A percentile compares a stretch with the other conserved stretches of the same genome.
Evolutionary conservation across 2,329 filamentous ascomycete species (phyloP).

Genomic region (Mollisiaceae sp.): DNA sequence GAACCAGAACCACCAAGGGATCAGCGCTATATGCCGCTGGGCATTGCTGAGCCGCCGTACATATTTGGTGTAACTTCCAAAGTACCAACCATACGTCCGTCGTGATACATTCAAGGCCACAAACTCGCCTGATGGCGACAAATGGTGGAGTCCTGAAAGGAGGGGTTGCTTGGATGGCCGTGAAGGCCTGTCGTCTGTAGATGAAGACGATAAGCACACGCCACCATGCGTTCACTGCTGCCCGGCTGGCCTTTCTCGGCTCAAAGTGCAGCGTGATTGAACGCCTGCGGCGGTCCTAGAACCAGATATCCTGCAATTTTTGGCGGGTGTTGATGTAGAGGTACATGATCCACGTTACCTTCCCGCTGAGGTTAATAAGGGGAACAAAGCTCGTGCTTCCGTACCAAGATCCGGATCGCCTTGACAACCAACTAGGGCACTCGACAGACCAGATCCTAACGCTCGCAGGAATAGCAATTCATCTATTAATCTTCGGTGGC

Average conservation of each 20-base stretch:
- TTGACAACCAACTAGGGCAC: not conserved
- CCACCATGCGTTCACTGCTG: slow-evolving; percentile 34
- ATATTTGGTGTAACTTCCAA: slow-evolving; percentile 1
- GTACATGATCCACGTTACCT: slow-evolving; percentile 29
- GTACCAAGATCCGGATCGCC: slow-evolving; percentile 34
- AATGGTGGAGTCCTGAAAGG: slow-evolving; percentile 8
- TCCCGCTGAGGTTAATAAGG: slow-evolving; percentile 34
- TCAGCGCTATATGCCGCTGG: not conserved
- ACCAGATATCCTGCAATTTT: not conserved
- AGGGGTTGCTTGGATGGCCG: slow-evolving; percentile 13
- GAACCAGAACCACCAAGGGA: not conserved
- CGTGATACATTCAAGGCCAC: too few species aligned
- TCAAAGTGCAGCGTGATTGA: slow-evolving; percentile 6
- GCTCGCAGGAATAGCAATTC: not conserved
- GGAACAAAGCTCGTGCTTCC: slow-evolving; percentile 37
- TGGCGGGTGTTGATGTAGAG: slow-evolving; percentile 26
- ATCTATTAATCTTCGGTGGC: slow-evolving; percentile 25
- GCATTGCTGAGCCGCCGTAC: not conserved
- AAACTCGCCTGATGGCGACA: too few species aligned
- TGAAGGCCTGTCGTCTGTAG: not conserved
- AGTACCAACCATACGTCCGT: not conserved
- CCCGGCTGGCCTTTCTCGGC: slow-evolving; percentile 19
- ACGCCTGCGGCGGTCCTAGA: not conserved
- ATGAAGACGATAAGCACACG: slow-evolving; percentile 32
- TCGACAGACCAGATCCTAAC: not conserved